Conservation (phyloP, 164 flowering plant genomes). For the Nelumbo lutea region DNA sequence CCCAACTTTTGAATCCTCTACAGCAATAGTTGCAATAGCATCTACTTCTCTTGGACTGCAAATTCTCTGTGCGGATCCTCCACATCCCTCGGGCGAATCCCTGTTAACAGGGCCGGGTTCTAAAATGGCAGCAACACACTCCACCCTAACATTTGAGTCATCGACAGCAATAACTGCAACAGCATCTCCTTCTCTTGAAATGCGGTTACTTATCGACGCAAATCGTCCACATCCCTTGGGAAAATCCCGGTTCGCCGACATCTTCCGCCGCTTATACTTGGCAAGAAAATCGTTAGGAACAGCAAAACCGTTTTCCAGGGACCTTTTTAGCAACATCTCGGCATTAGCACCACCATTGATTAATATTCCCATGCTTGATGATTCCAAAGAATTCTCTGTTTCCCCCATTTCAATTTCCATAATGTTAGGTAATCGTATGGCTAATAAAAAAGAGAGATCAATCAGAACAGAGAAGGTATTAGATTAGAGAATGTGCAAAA, state of each 20-base stretch:
- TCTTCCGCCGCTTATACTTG: slow-evolving; percentile 43
- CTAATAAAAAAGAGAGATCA: not conserved
- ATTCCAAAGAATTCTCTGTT: slow-evolving; percentile 12
- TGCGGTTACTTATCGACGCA: no score
- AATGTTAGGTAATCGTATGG: not conserved
- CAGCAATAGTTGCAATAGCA: not conserved
- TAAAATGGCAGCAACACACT: no score
- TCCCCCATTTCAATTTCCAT: slow-evolving; percentile 7
- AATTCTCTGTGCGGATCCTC: slow-evolving; percentile 18
- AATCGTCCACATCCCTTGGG: slow-evolving; percentile 45
- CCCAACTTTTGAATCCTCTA: not conserved
- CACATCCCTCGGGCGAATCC: slow-evolving; percentile 52
- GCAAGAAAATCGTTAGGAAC: slow-evolving; percentile 1
- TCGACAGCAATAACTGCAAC: no score
- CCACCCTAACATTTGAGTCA: no score
- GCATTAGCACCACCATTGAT: slow-evolving; percentile 4
- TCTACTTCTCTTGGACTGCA: not conserved
- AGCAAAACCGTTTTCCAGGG: slow-evolving; percentile 18
- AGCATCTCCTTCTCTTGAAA: no score
- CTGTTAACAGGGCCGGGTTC: slow-evolving; percentile 13
- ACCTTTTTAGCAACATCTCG: not conserved
- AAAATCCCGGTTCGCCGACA: slow-evolving; percentile 51
- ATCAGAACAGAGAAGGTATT: not conserved
- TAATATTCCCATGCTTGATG: slow-evolving; percentile 4
- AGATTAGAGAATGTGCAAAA: not conserved